phyloP scores from a whole-genome alignment of 495 filamentous ascomycete species.

The Hypoxylon lienhwacheense region DNA sequence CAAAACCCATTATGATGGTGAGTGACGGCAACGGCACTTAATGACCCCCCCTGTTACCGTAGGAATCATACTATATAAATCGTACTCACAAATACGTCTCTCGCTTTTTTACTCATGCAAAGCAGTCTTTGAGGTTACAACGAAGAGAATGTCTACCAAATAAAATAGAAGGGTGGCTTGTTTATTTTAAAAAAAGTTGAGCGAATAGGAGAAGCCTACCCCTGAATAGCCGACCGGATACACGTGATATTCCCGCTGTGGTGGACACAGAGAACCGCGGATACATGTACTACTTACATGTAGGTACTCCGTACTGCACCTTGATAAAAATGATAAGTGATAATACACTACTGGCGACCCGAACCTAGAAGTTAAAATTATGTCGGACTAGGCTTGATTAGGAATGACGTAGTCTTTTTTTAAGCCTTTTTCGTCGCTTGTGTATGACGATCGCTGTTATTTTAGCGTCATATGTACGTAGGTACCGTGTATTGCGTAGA shows the following conservation, averaged over 20 bases:
- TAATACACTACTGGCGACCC: too few relatives aligned
- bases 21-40: slow-evolving; percentile 3
- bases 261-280: slow-evolving; percentile 1
- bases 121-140: slow-evolving; percentile 7
- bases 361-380: too few relatives aligned
- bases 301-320: too few relatives aligned
- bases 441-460: slow-evolving; percentile 20
- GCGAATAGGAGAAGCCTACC: slow-evolving; percentile 16
- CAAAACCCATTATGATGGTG: slow-evolving; percentile 3
- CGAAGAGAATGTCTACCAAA: slow-evolving; percentile 10
- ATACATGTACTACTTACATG: too few relatives aligned
- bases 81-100: too few relatives aligned
- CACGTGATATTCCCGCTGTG: slow-evolving; percentile 32
- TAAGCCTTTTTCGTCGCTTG: slow-evolving; percentile 3
- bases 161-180: slow-evolving; percentile 3
- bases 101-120: neutral
- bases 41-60: too few relatives aligned
- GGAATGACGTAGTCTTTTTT: neutral
- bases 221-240: slow-evolving; percentile 17
- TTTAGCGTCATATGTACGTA: slow-evolving; percentile 17
- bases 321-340: slow-evolving; percentile 11
- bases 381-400: neutral
- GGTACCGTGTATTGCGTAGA: too few relatives aligned
- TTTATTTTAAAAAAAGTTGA: slow-evolving; percentile 16
- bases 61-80: too few relatives aligned